Evolutionary conservation across 345 rosid species (phyloP), one percentile per base, ranked within the genome.

Genomic region (Sisymbrium altissimum): DNA sequence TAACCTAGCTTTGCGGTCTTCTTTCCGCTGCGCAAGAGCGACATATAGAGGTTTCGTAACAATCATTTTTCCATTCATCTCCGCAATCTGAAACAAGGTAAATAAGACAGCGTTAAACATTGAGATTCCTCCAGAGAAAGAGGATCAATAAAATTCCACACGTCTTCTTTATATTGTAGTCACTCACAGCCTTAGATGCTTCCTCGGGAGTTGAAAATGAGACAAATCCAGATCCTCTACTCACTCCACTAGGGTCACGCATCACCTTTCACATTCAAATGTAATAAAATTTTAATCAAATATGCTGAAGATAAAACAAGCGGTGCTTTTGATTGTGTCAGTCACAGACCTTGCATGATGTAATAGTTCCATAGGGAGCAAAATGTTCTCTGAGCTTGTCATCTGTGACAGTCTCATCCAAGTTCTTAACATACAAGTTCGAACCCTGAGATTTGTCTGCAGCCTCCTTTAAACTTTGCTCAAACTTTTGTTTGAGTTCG

Each of bases 191-290:
- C 81, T 68, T 84, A 48, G 92, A 76, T 68, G 99, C 97, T 76
- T 94, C 99, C 45, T 91, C 99, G 9, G 96, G 88, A 73, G 86
- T 81, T 33, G 95, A 82, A 74, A 94, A 91, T 35, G 98, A 95
- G 13, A 94, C 98, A 83, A 94, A 94, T 27, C 97, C 98, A 74
- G 96, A 94, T 36, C 98, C 98, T 78, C 87, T 84, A 64, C 95
- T 94, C 53, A 87, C 80, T 63, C 97, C 98, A 70, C 72, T 86
- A 9, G 93, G 89, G 73, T 94, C 97, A 39, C 89, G 87, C 98
- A 94, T 87, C 54, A 94, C 93, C 98, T 94, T 74, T n/a, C 64
- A 61, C 39, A 35, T 54, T 44, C 41, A 29, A 67, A 71, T 82
- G 74, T 9, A 29, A 70, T 57, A 54, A 25, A 2, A 3, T 12